Evolutionary conservation across 2,329 filamentous ascomycete species (phyloP).

Genomic region (Septoria linicola): DNA sequence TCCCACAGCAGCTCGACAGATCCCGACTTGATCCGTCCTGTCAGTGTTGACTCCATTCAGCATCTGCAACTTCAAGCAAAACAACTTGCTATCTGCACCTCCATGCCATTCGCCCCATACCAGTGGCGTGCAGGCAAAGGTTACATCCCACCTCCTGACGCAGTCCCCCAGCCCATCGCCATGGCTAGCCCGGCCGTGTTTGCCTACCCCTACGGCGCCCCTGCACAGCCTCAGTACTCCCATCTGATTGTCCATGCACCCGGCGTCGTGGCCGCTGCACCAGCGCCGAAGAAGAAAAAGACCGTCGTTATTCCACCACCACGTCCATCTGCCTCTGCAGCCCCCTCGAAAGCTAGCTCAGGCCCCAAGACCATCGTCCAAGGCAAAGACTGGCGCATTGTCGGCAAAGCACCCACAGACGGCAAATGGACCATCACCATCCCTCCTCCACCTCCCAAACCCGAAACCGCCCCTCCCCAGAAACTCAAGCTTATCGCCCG

Average conservation of each 20-base stretch:
- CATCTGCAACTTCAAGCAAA: background rate
- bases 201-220: slow-evolving; percentile 26
- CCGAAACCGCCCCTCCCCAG: background rate
- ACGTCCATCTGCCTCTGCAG: background rate
- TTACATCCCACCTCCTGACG: slow-evolving; percentile 26
- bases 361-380: slow-evolving; percentile 5
- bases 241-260: slow-evolving; percentile 12
- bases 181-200: background rate
- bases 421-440: slow-evolving; percentile 3
- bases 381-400: slow-evolving; percentile 9
- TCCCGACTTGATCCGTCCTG: too few species aligned
- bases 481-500: slow-evolving; percentile 1
- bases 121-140: slow-evolving; percentile 29
- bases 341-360: slow-evolving; percentile 9
- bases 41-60: too few species aligned
- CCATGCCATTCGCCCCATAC: slow-evolving; percentile 30
- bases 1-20: too few species aligned
- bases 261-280: slow-evolving; percentile 10
- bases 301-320: background rate
- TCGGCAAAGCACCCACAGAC: slow-evolving; percentile 1
- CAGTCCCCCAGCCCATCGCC: slow-evolving; percentile 14
- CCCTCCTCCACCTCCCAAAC: slow-evolving; percentile 1
- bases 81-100: background rate
- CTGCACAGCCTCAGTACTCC: slow-evolving; percentile 27
- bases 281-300: slow-evolving; percentile 11